Conservation (phyloP, 2,329 filamentous ascomycete species). For the Cladophialophora chaetospira region DNA sequence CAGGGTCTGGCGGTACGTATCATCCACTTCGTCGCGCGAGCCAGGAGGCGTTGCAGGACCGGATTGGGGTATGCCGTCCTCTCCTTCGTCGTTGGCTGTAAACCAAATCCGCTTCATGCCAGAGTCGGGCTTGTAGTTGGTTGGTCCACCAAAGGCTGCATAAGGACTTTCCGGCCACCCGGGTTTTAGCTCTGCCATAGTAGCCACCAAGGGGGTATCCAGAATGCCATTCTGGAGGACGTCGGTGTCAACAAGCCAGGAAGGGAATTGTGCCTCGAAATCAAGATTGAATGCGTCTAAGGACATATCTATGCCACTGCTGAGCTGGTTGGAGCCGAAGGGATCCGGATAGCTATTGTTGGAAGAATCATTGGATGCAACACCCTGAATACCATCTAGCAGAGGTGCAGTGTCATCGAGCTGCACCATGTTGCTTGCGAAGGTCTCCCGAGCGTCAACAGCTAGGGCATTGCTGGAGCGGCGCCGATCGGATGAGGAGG, state of each 20-base stretch:
- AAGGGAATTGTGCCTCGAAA: conserved; percentile 26
- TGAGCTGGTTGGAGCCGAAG: conserved; percentile 5
- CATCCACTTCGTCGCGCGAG: conserved; percentile 29
- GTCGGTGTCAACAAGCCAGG: conserved; percentile 27
- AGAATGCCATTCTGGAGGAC: conserved; percentile 23
- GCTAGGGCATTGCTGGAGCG: not conserved
- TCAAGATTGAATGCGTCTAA: conserved; percentile 24
- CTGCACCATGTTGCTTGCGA: not conserved
- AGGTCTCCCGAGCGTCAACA: not conserved
- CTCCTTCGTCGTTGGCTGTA: conserved; percentile 15
- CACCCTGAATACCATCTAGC: not conserved
- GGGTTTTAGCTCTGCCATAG: conserved; percentile 25
- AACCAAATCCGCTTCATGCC: conserved; percentile 27
- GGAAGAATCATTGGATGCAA: not conserved
- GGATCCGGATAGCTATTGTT: conserved; percentile 7
- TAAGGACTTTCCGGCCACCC: conserved; percentile 24
- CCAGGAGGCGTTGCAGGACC: conserved; percentile 24
- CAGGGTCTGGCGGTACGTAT: conserved; percentile 27
- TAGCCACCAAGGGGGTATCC: conserved; percentile 25
- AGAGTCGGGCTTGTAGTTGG: conserved; percentile 12
- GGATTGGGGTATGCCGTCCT: conserved; percentile 20
- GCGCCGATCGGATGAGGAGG: not conserved
- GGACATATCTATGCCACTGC: conserved; percentile 12
- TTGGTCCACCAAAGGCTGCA: conserved; percentile 8
- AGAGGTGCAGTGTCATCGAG: not conserved